Conservation (phyloP, 345 rosid species). For the Acer campestre region DNA sequence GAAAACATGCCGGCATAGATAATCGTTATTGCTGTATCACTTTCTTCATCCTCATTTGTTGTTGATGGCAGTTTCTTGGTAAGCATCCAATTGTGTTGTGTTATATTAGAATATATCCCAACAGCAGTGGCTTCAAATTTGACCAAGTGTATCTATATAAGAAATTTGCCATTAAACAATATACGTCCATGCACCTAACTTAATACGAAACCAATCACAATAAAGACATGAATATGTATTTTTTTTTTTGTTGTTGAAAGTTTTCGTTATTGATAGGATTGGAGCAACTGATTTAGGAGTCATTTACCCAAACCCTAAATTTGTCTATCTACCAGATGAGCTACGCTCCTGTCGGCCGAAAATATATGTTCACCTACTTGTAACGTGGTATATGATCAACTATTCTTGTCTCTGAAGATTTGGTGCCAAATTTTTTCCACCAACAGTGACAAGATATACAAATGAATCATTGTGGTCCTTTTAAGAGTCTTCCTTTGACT, state of each 20-base stretch:
- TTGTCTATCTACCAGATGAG: no score
- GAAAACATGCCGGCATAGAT: neutral
- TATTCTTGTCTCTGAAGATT: no score
- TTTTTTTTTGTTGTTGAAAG: no score
- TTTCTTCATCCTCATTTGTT: neutral
- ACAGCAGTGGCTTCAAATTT: neutral
- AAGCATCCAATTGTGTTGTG: neutral
- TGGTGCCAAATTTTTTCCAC: no score
- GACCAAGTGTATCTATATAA: neutral
- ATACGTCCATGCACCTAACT: neutral
- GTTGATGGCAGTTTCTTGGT: neutral
- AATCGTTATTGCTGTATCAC: neutral
- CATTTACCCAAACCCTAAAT: no score
- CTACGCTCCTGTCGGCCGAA: no score
- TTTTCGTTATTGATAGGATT: no score
- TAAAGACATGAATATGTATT: no score
- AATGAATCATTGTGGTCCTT: slow-evolving; percentile 2
- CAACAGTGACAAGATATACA: neutral
- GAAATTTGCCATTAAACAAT: neutral
- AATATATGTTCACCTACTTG: no score
- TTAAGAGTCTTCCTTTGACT: neutral
- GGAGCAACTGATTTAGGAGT: no score
- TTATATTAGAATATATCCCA: neutral
- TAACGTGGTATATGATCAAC: no score
- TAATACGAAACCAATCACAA: neutral